Evolutionary conservation across 768 basidiomycete species (phyloP).

Genomic region (Antrodiella citrinella): DNA sequence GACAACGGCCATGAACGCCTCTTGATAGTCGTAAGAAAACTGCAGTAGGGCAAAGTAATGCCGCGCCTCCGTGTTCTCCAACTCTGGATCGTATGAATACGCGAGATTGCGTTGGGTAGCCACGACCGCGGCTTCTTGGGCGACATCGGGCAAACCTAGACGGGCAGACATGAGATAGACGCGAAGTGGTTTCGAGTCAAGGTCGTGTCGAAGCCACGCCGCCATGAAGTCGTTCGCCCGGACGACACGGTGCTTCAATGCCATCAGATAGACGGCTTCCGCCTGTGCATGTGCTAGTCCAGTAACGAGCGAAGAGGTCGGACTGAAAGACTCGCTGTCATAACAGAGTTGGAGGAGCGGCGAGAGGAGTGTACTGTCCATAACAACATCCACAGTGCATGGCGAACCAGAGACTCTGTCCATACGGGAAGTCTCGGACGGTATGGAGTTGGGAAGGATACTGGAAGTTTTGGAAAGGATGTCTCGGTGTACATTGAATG

Average conservation of each 20-base stretch:
- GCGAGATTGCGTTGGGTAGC: background rate
- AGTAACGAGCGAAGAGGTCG: no score
- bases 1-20: no score
- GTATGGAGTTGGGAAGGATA: background rate
- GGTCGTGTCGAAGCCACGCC: background rate
- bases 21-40: no score
- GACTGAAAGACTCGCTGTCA: no score
- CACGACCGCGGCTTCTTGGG: background rate
- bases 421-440: no score
- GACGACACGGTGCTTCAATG: background rate
- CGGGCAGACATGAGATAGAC: background rate
- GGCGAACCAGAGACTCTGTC: no score
- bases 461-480: background rate
- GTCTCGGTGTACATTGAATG: background rate
- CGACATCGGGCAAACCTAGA: background rate
- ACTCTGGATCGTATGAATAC: background rate
- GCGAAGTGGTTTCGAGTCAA: background rate
- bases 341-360: background rate
- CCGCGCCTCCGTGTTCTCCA: background rate
- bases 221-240: background rate
- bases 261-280: background rate
- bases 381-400: background rate
- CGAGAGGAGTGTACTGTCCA: background rate
- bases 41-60: background rate
- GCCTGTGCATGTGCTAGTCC: no score